Conservation (phyloP, 2,329 filamentous ascomycete species). For the Epichloe uncinata region DNA sequence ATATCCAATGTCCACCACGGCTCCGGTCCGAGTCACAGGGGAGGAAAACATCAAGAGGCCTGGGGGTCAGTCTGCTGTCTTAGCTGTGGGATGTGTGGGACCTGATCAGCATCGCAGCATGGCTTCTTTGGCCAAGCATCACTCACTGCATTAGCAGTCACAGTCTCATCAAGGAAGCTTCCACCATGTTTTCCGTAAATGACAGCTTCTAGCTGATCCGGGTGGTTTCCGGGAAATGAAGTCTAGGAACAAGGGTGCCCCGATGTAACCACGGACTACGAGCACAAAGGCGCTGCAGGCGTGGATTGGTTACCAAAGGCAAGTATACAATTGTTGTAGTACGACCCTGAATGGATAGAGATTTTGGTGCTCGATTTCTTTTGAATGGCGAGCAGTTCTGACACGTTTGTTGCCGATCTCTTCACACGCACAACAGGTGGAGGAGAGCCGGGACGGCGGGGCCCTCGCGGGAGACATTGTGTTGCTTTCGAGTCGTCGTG, state of each 20-base stretch:
- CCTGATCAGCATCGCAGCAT: no score
- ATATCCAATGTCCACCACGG: no score
- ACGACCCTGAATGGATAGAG: neutral
- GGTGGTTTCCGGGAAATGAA: slow-evolving; percentile 6
- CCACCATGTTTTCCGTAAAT: neutral
- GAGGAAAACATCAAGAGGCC: no score
- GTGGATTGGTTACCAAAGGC: slow-evolving; percentile 2
- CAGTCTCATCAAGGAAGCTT: neutral
- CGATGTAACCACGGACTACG: neutral
- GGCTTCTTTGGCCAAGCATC: no score
- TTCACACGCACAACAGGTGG: neutral
- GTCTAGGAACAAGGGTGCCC: neutral
- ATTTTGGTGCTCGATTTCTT: neutral
- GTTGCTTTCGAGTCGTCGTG: neutral
- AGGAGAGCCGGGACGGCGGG: neutral
- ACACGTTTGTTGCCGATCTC: neutral
- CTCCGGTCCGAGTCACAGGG: no score
- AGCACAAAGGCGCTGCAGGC: neutral
- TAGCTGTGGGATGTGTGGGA: no score
- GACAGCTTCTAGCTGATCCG: neutral
- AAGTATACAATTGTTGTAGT: neutral
- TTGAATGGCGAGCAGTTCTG: neutral
- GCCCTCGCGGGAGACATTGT: neutral
- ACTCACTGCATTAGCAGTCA: neutral
- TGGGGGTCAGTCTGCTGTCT: no score